These are phyloP conservation scores for Penicillium samsonianum DNA, from an alignment of 495 filamentous ascomycete species.

Conservation along the genomic window DNA sequence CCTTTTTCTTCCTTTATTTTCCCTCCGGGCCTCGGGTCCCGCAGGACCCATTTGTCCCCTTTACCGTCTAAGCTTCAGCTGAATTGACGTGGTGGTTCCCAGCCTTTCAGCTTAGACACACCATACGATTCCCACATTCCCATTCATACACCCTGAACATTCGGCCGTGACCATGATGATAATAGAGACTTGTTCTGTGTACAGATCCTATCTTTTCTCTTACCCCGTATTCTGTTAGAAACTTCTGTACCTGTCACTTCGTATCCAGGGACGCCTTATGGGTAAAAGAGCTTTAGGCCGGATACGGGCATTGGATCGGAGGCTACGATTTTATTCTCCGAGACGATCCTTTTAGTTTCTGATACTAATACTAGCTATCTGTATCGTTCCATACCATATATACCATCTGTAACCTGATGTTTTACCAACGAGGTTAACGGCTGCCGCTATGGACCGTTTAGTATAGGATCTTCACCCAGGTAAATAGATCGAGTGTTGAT, in stretches of 20 bases:
- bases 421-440: conserved; percentile 4
- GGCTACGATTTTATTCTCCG: conserved; percentile 13
- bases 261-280: not conserved
- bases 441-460: conserved; percentile 10
- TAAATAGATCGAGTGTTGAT: conserved; percentile 14
- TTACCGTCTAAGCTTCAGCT: conserved; percentile 11
- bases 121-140: conserved; percentile 26
- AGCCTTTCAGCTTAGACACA: conserved; percentile 18
- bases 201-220: conserved; percentile 3
- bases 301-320: conserved; percentile 11
- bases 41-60: conserved; percentile 14
- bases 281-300: not conserved
- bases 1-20: not conserved
- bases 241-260: not conserved
- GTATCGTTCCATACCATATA: conserved; percentile 2
- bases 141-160: conserved; percentile 3
- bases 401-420: conserved; percentile 10
- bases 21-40: not conserved
- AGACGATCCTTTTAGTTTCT: conserved; percentile 19
- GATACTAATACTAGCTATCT: conserved; percentile 4
- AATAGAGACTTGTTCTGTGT: conserved; percentile 10
- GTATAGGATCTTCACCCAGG: conserved; percentile 12
- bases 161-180: conserved; percentile 24
- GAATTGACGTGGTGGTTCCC: conserved; percentile 8
- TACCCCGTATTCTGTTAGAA: conserved; percentile 13